Base-by-base conservation (phyloP, 2,329 filamentous ascomycete species). In the Fusarium hainanense region DNA sequence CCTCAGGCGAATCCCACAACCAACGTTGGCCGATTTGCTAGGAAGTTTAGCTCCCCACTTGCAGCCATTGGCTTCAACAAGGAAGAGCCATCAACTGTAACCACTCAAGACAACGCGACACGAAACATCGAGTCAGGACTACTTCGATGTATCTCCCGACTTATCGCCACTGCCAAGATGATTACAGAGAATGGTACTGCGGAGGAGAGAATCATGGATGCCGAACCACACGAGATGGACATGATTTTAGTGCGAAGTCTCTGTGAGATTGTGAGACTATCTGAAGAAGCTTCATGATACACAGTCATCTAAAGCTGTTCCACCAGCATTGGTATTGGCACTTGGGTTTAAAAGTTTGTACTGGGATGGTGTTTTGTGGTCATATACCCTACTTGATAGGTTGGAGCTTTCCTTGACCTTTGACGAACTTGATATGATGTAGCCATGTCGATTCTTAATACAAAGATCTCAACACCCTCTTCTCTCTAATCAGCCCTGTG, bases 91-190 rank as follows among this genome's bases (percentile, higher is more conserved):
- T 58, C 37, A 44, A 66, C 59, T 20, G 54, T 68, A 42, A 68
- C 75, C 20, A 70, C 69, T 1, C 74, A 67, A 32, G 80, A 84
- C 30, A 72, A 75, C 16, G 76, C 80, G 1, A 76, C 85, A 52
- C 77, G 79, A 16, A 82, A 83, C 25, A 78, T 89, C 2, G 85
- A 85, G 32, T 75, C 80, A 2, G 86, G 85, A 0, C 77, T 89
- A 20, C 78, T 82, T 44, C 80, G 79, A 44, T 89, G 87, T 73
- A 84, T 89, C 59, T 80, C 80, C 4, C 77, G 84, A 18, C 77
- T 89, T 4, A 82, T 88, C 1, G 79, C 82, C 5, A 87, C 86
- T 7, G 81, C 88, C 14, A 78, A 74, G 61, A 73, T 80, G 55
- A 79, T 80, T 72, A 70, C 78, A 1, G 77, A 78, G 34, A 74